Evolutionary conservation across 441 rosid species (phyloP).

Genomic region (Pelargonium citronellum): DNA sequence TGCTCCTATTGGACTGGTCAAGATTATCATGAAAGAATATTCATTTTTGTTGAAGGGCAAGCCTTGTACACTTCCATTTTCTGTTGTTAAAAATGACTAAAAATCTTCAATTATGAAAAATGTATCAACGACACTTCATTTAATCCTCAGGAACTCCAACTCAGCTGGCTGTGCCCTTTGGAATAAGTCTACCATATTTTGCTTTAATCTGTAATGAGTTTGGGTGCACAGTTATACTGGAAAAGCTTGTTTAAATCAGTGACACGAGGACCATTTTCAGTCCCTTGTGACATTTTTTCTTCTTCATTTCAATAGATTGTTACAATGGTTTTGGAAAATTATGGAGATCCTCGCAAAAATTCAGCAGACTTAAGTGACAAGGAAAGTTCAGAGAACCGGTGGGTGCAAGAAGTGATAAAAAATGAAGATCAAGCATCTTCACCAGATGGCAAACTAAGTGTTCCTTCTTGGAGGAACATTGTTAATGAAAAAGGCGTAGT

Average conservation of each 20-base stretch:
- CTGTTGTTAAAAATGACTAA: too few species aligned
- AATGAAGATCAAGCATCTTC: constrained; percentile 54
- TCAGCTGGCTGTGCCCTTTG: not conserved
- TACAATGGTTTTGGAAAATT: constrained; percentile 81
- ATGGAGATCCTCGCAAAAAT: constrained; percentile 36
- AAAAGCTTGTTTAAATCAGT: not conserved
- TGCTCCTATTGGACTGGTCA: not conserved
- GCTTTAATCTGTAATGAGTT: not conserved
- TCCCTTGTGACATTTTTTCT: constrained; percentile 14
- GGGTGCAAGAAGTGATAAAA: constrained; percentile 73
- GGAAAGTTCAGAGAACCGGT: constrained; percentile 45
- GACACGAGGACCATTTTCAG: not conserved
- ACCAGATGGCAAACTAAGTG: constrained; percentile 35
- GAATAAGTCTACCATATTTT: constrained; percentile 1
- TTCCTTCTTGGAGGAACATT: constrained; percentile 72
- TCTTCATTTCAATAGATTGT: constrained; percentile 54
- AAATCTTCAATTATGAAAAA: not conserved
- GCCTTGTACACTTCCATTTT: too few species aligned
- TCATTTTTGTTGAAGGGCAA: too few species aligned
- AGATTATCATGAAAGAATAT: too few species aligned
- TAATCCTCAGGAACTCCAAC: not conserved
- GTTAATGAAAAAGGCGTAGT: constrained; percentile 79
- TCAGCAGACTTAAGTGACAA: constrained; percentile 16
- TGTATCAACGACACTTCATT: not conserved
- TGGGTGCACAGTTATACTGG: not conserved